These are phyloP conservation scores for Coemansia sp. DNA, from an alignment of 192 early-diverging fungal species.

Conservation along the genomic window DNA sequence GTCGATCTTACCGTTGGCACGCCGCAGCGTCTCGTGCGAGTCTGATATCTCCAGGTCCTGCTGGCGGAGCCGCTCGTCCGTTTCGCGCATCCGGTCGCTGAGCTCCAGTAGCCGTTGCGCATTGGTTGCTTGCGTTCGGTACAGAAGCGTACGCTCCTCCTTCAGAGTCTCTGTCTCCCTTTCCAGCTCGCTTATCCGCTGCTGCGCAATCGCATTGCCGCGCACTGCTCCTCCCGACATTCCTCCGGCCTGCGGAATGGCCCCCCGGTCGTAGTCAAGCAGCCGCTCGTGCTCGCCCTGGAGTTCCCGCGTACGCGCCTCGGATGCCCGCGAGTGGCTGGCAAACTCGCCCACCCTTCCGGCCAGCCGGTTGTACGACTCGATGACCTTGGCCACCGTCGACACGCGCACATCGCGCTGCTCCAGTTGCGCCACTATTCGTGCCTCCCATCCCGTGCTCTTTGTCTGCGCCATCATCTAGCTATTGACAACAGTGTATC, in stretches of 20 bases:
- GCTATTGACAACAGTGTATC: no score
- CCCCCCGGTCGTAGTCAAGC: slow-evolving; percentile 40
- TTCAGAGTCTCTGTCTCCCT: slow-evolving; percentile 71
- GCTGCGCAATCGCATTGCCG: slow-evolving; percentile 54
- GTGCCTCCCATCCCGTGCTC: slow-evolving; percentile 38
- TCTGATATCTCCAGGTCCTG: slow-evolving; percentile 39
- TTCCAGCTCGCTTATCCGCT: slow-evolving; percentile 73
- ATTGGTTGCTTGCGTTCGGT: slow-evolving; percentile 87
- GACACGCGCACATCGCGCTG: slow-evolving; percentile 52
- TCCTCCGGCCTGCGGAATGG: slow-evolving; percentile 3
- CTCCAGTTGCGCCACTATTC: slow-evolving; percentile 43
- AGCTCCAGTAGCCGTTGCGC: slow-evolving; percentile 86
- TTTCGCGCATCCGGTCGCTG: slow-evolving; percentile 73
- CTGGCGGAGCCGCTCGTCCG: slow-evolving; percentile 65
- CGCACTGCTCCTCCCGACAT: slow-evolving; percentile 12
- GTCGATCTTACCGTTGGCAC: slow-evolving; percentile 25
- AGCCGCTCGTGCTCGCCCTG: slow-evolving; percentile 52
- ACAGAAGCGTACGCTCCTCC: slow-evolving; percentile 84
- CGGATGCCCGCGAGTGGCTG: slow-evolving; percentile 40
- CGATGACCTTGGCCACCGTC: slow-evolving; percentile 47
- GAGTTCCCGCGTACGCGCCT: slow-evolving; percentile 43
- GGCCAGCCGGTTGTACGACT: slow-evolving; percentile 47
- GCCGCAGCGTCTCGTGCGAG: slow-evolving; percentile 44
- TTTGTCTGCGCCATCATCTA: slow-evolving; percentile 23
- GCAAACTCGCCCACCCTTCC: slow-evolving; percentile 49